Percentiles rank a stretch among this genome's conserved stretches.
phyloP scores from a whole-genome alignment of 441 rosid species.

The Populus trichocarpa region DNA sequence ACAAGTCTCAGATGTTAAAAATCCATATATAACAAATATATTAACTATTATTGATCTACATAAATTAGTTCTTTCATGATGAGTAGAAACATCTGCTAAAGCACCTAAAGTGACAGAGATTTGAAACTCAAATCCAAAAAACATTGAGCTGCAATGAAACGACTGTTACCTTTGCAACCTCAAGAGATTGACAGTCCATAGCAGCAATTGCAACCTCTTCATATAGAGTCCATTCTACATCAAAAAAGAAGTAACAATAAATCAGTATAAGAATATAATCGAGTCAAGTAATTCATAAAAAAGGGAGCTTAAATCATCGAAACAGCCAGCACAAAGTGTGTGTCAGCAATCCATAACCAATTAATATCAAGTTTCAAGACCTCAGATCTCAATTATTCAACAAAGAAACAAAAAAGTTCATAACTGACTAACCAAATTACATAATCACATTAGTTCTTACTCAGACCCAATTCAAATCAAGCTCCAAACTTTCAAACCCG shows the following conservation, averaged over 20 bases:
- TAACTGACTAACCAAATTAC: not conserved
- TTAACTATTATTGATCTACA: not conserved
- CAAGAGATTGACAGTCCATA: constrained; percentile 86
- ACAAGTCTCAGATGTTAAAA: not conserved
- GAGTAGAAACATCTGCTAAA: not conserved
- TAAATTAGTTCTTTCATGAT: not conserved
- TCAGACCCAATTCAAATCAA: constrained; percentile 11
- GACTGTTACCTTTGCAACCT: constrained; percentile 67
- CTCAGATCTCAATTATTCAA: not conserved
- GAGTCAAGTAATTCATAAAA: not conserved
- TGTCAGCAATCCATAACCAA: not conserved
- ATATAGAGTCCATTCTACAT: constrained; percentile 85
- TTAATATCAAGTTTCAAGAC: not conserved
- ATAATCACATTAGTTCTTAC: not conserved
- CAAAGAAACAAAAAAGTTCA: not conserved
- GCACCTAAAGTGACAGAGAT: not conserved
- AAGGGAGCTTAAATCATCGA: not conserved
- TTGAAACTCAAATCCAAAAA: not conserved
- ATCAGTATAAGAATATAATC: constrained; percentile 1
- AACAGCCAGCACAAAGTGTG: not conserved
- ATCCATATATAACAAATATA: not conserved
- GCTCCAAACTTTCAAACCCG: constrained; percentile 11
- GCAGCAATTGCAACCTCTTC: constrained; percentile 97
- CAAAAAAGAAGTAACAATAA: constrained; percentile 7
- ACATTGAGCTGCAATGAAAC: not conserved